Percentiles rank a stretch among this genome's conserved stretches.
phyloP scores from a whole-genome alignment of 768 basidiomycete genomes.

The Kwoniella sp. region DNA sequence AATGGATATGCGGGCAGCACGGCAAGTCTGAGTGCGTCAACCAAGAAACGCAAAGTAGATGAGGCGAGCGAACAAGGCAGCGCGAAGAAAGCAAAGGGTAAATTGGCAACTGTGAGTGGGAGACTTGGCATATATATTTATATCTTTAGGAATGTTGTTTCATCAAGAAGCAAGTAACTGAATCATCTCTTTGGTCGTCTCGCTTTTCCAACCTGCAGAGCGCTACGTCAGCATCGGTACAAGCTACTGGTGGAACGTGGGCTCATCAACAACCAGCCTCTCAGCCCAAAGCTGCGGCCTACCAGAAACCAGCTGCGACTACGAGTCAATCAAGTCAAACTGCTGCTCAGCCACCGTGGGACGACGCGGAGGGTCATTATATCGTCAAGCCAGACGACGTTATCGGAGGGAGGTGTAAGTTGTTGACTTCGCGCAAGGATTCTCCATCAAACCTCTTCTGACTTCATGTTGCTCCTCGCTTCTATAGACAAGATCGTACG shows the following conservation, averaged over 20 bases:
- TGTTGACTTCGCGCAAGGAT: not conserved
- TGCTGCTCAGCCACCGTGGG: conserved; percentile 60
- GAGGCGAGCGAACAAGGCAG: conserved; percentile 31
- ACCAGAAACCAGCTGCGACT: conserved; percentile 20
- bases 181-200: not conserved
- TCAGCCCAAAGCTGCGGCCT: conserved; percentile 9
- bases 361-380: conserved; percentile 98
- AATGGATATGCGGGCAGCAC: conserved; percentile 21
- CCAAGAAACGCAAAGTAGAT: conserved; percentile 47
- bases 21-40: conserved; percentile 4
- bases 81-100: conserved; percentile 40
- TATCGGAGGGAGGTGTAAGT: conserved; percentile 77
- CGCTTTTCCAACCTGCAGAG: conserved; percentile 8
- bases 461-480: not conserved
- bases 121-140: not conserved
- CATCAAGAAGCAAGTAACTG: not conserved
- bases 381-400: conserved; percentile 90
- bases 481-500: conserved; percentile 81
- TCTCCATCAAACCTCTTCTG: not conserved
- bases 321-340: conserved; percentile 58
- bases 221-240: conserved; percentile 29
- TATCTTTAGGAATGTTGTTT: no score
- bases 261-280: conserved; percentile 16
- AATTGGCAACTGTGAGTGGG: conserved; percentile 18
- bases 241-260: conserved; percentile 15